Evolutionary conservation across 2,329 filamentous ascomycete genomes (phyloP), one percentile per base, ranked within the genome.

Genomic region (Pleomassaria siparia): DNA sequence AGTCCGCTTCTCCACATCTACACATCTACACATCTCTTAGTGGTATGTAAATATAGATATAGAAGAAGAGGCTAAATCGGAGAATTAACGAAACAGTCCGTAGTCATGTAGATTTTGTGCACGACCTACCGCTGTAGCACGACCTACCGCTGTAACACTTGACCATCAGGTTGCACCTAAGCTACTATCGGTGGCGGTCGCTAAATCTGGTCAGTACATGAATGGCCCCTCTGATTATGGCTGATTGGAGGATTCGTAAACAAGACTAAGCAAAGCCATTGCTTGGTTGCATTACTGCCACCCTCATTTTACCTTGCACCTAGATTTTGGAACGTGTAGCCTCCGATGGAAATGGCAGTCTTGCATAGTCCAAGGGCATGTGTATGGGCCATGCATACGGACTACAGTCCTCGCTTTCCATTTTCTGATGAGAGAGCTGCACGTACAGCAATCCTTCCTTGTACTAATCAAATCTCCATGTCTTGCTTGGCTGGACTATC

Each of bases 1-100:
- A 47, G 29, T 36, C 43, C 35, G 18, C 15, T 42, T 37, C 35
- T 22, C n/a, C 13, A 32, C 33, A 43, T 26, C n/a, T 9, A 28
- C n/a, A 40, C 5, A 15, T 5, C n/a, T n/a, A n/a, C n/a, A n/a
- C n/a, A 10, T 37, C 20, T 21, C 10, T 37, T 24, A 37, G 35
- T 37, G n/a, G n/a, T n/a, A n/a, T n/a, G n/a, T n/a, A n/a, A n/a
- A n/a, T n/a, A n/a, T n/a, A 37, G 24, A 37, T 37, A 22, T 37
- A 37, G 35, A 22, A 37, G 15, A n/a, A 35, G 32, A 35, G 32
- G 32, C 32, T 35, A 16, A 35, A 35, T 11, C 20, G 35, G 18
- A 37, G 20, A 10, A 20, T 37, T 37, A 13, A 9, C 8, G n/a
- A 12, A 37, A 37, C 18, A 4, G 11, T 37, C 35, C 35, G 35